Percentiles rank a stretch among this genome's conserved stretches.
Evolutionary conservation across 345 rosid genomes (phyloP).

Genomic region (Aegle marmelos): DNA sequence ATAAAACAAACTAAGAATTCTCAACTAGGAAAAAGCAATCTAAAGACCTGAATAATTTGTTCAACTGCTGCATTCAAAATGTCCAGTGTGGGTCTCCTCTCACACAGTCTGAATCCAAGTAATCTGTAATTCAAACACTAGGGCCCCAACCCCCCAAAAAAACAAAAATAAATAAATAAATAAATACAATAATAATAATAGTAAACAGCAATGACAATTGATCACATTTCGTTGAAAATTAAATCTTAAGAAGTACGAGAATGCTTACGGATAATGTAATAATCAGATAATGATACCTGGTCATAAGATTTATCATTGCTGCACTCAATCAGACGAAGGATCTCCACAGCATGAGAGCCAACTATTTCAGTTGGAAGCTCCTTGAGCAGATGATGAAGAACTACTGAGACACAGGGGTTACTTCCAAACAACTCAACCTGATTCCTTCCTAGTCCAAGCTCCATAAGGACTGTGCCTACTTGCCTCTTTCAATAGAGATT

Average conservation of each 20-base stretch:
- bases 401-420: constrained; percentile 52
- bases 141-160: constrained; percentile 14
- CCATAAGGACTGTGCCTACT: constrained; percentile 45
- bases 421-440: constrained; percentile 36
- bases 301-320: constrained; percentile 64
- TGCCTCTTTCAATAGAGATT: constrained; percentile 39
- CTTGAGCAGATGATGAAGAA: constrained; percentile 76
- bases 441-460: constrained; percentile 65
- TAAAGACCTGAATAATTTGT: constrained; percentile 62
- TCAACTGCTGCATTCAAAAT: constrained; percentile 37
- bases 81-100: constrained; percentile 39
- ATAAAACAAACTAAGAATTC: not conserved
- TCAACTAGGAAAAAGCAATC: constrained; percentile 14
- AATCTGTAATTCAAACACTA: constrained; percentile 84
- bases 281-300: constrained; percentile 48
- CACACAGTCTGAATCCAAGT: constrained; percentile 76
- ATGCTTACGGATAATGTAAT: not conserved
- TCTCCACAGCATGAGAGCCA: constrained; percentile 54
- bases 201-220: not conserved
- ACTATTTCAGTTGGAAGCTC: constrained; percentile 70
- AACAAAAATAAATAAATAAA: not conserved
- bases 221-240: constrained; percentile 9
- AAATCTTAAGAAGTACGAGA: not conserved
- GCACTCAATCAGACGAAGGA: constrained; percentile 62
- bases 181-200: not conserved